These are phyloP conservation scores for Penicillium vulpinum DNA, from an alignment of 2,329 filamentous ascomycete species.

Conservation along the genomic window DNA sequence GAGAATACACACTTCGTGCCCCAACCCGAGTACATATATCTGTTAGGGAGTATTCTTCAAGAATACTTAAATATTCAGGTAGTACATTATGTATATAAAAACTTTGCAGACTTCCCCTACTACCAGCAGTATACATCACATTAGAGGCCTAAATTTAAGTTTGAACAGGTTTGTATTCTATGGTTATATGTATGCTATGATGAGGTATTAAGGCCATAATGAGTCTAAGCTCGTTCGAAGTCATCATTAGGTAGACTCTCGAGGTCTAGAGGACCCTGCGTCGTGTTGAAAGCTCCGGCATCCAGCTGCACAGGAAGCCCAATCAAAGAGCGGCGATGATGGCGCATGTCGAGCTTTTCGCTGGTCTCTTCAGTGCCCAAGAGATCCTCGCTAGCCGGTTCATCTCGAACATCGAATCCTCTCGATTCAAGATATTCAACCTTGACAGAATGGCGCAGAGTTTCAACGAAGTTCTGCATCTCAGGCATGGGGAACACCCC, in stretches of 20 bases:
- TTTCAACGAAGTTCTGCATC: slow-evolving; percentile 52
- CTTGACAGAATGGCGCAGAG: slow-evolving; percentile 45
- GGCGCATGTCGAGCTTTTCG: slow-evolving; percentile 57
- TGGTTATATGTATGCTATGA: slow-evolving; percentile 26
- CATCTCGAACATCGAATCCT: slow-evolving; percentile 35
- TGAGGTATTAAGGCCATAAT: slow-evolving; percentile 17
- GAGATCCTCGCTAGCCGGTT: slow-evolving; percentile 31
- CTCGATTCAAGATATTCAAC: slow-evolving; percentile 47
- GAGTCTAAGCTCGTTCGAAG: slow-evolving; percentile 47
- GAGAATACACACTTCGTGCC: no score
- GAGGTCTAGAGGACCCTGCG: slow-evolving; percentile 35
- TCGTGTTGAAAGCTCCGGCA: slow-evolving; percentile 50
- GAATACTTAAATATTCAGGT: neutral
- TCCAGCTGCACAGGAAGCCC: slow-evolving; percentile 52
- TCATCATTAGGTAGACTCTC: slow-evolving; percentile 44
- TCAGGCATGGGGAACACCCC: slow-evolving; percentile 51
- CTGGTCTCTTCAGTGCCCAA: slow-evolving; percentile 46
- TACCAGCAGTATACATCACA: neutral
- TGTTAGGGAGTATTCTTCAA: no score
- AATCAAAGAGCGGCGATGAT: slow-evolving; percentile 58
- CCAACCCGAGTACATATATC: no score
- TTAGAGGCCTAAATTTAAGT: neutral
- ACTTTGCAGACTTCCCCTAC: no score
- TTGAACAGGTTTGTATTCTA: slow-evolving; percentile 17
- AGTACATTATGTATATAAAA: no score